These are phyloP conservation scores for Vinca major DNA, from an alignment of 305 asterid genomes.

Conservation along the genomic window DNA sequence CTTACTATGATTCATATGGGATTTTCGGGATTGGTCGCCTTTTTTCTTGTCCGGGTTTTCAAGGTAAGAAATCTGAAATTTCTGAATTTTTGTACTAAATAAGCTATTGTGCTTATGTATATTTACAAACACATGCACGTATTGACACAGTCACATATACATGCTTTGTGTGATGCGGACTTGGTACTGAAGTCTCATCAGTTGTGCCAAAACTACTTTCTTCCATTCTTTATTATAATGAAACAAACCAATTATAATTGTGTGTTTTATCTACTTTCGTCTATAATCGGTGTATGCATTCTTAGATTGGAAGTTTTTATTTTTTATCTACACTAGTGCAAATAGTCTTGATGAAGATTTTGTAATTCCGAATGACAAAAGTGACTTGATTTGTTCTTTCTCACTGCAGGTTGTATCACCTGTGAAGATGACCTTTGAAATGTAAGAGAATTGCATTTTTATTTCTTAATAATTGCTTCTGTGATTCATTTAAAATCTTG, in stretches of 20 bases:
- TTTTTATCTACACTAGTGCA: not conserved
- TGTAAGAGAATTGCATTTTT: constrained; percentile 45
- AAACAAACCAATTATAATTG: not conserved
- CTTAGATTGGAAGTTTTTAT: not conserved
- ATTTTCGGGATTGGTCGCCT: constrained; percentile 88
- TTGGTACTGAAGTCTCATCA: not conserved
- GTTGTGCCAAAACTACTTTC: not conserved
- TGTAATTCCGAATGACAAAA: not conserved
- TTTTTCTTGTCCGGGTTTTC: constrained; percentile 73
- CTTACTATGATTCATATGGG: constrained; percentile 99
- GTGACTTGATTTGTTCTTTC: not conserved
- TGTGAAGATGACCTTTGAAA: constrained; percentile 94
- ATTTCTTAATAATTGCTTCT: constrained; percentile 16
- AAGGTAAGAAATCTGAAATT: constrained; percentile 45
- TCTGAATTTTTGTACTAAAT: constrained; percentile 7
- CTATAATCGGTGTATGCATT: not conserved
- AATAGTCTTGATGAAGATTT: not conserved
- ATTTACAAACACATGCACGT: not conserved
- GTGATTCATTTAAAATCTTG: constrained; percentile 13
- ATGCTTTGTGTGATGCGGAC: not conserved
- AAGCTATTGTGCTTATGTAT: not conserved
- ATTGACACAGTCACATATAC: not conserved
- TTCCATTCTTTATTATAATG: not conserved
- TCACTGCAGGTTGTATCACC: constrained; percentile 81
- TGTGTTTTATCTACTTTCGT: not conserved